A percentile compares a stretch with the other conserved stretches of the same genome.
Conservation (phyloP, 768 basidiomycete genomes). For the Postia placenta region DNA sequence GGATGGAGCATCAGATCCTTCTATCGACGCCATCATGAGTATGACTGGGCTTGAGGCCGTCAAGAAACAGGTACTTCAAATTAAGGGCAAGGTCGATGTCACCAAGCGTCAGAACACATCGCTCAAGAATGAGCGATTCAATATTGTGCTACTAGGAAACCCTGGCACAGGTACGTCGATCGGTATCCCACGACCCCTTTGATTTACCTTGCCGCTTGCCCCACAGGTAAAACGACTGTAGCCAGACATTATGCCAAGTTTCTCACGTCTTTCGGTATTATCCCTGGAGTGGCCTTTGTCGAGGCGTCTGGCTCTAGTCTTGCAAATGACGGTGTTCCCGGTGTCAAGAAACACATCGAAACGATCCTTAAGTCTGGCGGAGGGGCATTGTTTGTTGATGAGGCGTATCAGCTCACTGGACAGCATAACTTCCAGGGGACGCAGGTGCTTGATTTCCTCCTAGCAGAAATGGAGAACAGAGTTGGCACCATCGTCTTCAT, state of each 20-base stretch:
- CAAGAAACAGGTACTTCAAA: constrained; percentile 50
- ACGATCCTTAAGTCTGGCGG: constrained; percentile 45
- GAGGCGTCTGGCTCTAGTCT: constrained; percentile 62
- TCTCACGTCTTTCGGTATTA: constrained; percentile 44
- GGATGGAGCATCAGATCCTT: constrained; percentile 43
- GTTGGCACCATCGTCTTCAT: constrained; percentile 62
- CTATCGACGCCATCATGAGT: constrained; percentile 63
- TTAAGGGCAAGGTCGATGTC: constrained; percentile 54
- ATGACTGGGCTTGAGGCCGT: constrained; percentile 68
- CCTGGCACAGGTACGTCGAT: constrained; percentile 58
- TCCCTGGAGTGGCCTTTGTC: constrained; percentile 47
- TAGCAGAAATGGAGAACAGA: constrained; percentile 72
- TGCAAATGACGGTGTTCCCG: constrained; percentile 50
- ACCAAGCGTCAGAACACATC: constrained; percentile 47
- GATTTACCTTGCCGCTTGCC: too few species aligned
- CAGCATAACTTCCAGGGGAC: constrained; percentile 42
- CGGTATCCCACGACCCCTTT: not conserved
- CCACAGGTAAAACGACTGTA: constrained; percentile 62
- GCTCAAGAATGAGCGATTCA: constrained; percentile 48
- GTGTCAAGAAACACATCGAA: constrained; percentile 44
- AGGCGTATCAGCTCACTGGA: constrained; percentile 58
- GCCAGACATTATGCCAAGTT: constrained; percentile 61
- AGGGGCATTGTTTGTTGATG: constrained; percentile 64
- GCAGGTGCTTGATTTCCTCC: constrained; percentile 61
- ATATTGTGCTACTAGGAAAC: constrained; percentile 60